phyloP scores from a whole-genome alignment of 2,329 filamentous ascomycete species.

The Colletotrichum scovillei region DNA sequence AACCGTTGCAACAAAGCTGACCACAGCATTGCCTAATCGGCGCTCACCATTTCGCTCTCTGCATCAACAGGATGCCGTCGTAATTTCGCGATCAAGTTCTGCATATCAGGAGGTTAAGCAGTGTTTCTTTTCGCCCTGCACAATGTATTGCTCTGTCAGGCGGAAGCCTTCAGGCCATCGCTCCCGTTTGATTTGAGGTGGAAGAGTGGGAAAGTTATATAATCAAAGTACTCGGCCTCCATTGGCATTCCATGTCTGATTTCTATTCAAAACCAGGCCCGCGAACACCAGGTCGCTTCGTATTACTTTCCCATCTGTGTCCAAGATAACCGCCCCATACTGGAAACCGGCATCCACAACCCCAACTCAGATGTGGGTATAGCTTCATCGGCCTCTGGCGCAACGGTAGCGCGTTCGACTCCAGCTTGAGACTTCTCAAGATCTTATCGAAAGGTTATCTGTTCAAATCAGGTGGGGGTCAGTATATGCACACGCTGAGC shows the following conservation, averaged over 20 bases:
- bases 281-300: not conserved
- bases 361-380: not conserved
- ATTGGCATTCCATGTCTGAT: no score
- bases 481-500: not conserved
- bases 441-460: conserved; percentile 17
- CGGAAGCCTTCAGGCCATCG: no score
- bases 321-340: not conserved
- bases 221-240: no score
- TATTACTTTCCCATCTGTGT: not conserved
- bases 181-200: no score
- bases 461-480: conserved; percentile 28
- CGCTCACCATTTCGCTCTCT: not conserved
- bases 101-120: not conserved
- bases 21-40: not conserved
- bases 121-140: no score
- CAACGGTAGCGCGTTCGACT: conserved; percentile 32
- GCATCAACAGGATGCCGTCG: not conserved
- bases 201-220: no score
- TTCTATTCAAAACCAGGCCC: no score
- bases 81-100: not conserved
- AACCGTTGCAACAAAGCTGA: not conserved
- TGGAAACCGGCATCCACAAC: not conserved
- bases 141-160: no score
- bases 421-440: not conserved
- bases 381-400: conserved; percentile 14